phyloP scores from a whole-genome alignment of 2,329 filamentous ascomycete genomes.

The Aspergillus novofumigatus region DNA sequence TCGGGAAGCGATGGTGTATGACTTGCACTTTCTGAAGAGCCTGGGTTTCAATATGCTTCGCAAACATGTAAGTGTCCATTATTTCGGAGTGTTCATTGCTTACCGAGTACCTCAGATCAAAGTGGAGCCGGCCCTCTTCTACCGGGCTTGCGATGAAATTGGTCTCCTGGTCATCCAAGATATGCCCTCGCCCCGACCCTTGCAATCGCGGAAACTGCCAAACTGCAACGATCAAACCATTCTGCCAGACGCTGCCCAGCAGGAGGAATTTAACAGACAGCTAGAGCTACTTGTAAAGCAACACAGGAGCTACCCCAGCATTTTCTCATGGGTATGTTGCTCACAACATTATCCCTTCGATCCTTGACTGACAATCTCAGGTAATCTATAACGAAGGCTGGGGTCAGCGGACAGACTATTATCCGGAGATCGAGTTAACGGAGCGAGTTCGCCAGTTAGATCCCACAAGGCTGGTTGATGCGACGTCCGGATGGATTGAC shows the following conservation, averaged over 20 bases:
- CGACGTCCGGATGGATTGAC: slow-evolving; percentile 63
- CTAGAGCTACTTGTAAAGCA: slow-evolving; percentile 59
- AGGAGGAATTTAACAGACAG: slow-evolving; percentile 62
- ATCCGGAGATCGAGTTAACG: slow-evolving; percentile 56
- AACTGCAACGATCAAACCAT: slow-evolving; percentile 17
- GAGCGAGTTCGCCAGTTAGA: slow-evolving; percentile 55
- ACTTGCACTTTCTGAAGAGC: slow-evolving; percentile 59
- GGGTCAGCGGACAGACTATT: slow-evolving; percentile 54
- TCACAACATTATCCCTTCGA: background rate
- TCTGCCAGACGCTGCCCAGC: slow-evolving; percentile 46
- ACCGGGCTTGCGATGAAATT: slow-evolving; percentile 62
- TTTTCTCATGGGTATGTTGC: slow-evolving; percentile 57
- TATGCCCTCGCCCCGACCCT: slow-evolving; percentile 58
- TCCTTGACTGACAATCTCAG: slow-evolving; percentile 24
- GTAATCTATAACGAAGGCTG: slow-evolving; percentile 70
- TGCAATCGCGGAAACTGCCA: slow-evolving; percentile 29
- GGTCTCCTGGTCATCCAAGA: slow-evolving; percentile 67
- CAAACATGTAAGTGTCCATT: slow-evolving; percentile 55
- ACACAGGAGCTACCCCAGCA: slow-evolving; percentile 61
- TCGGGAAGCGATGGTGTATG: slow-evolving; percentile 63
- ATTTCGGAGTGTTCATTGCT: background rate
- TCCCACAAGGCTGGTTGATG: slow-evolving; percentile 60
- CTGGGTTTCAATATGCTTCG: slow-evolving; percentile 68
- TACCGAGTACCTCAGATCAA: slow-evolving; percentile 50
- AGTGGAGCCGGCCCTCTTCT: slow-evolving; percentile 63